phyloP scores from a whole-genome alignment of 345 rosid species.

The Eucalyptus pauciflora region DNA sequence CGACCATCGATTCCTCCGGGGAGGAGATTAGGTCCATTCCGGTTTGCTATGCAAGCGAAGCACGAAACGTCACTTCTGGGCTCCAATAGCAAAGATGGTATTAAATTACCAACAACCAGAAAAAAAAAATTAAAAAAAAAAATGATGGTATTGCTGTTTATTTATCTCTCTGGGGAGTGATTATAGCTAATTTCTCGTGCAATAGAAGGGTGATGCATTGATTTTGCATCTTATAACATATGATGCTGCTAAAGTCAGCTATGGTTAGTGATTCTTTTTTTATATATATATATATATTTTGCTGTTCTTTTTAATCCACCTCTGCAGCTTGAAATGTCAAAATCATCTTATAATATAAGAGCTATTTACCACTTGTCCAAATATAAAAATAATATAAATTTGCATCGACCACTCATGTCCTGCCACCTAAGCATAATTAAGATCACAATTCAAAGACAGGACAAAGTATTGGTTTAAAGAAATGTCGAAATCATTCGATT shows the following conservation, averaged over 20 bases:
- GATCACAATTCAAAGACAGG: background rate
- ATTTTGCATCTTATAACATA: background rate
- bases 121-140: background rate
- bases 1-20: background rate
- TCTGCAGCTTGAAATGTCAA: background rate
- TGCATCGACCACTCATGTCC: background rate
- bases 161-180: background rate
- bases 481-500: background rate
- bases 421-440: background rate
- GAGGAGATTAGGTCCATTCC: background rate
- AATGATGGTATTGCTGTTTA: background rate
- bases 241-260: background rate
- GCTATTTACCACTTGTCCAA: background rate
- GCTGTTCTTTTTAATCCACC: background rate
- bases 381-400: background rate
- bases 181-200: background rate
- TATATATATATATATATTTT: too few species aligned
- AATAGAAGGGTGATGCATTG: background rate
- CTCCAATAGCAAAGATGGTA: background rate
- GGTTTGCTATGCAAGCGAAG: slow-evolving; percentile 4
- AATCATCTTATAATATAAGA: background rate
- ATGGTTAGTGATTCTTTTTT: background rate
- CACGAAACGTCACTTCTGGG: background rate
- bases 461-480: background rate
- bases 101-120: too few species aligned